These are phyloP conservation scores for Peribolospora baueri DNA, from an alignment of 768 basidiomycete species.

Conservation along the genomic window DNA sequence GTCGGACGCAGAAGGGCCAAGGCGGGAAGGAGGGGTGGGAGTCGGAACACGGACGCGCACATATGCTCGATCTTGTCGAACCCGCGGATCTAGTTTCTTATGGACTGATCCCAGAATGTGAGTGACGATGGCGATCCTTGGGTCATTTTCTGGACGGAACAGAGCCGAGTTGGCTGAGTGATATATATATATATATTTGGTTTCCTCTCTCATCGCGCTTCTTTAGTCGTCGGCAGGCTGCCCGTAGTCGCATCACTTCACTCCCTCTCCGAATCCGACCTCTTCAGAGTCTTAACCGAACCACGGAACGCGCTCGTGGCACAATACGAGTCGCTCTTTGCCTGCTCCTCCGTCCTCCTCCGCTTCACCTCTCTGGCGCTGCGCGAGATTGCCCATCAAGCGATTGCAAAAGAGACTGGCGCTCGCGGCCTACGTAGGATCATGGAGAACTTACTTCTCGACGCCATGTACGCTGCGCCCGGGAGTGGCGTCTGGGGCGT, in stretches of 20 bases:
- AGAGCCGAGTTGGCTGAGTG: background rate
- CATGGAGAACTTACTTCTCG: conserved; percentile 60
- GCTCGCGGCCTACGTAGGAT: conserved; percentile 74
- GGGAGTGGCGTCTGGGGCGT: conserved; percentile 7
- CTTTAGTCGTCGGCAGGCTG: conserved; percentile 38
- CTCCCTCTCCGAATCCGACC: conserved; percentile 51
- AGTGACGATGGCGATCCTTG: background rate
- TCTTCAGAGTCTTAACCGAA: conserved; percentile 73
- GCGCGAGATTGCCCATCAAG: conserved; percentile 54
- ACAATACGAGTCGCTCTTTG: conserved; percentile 33
- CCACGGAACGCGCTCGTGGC: conserved; percentile 75
- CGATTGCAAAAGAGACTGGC: conserved; percentile 60
- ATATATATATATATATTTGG: background rate
- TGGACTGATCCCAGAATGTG: conserved; percentile 71
- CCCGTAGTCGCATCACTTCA: conserved; percentile 69
- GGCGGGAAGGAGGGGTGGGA: conserved; percentile 24
- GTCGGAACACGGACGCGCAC: conserved; percentile 24
- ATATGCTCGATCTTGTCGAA: conserved; percentile 46
- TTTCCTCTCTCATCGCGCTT: background rate
- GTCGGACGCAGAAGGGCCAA: background rate
- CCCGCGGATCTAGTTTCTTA: conserved; percentile 59
- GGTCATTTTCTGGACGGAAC: background rate
- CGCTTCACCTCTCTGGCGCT: conserved; percentile 61
- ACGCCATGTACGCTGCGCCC: conserved; percentile 49
- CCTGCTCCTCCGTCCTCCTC: conserved; percentile 1